Evolutionary conservation across 75 land plant species (phyloP), one percentile per base, ranked within the genome.

Genomic region (Cunninghamia lanceolata): DNA sequence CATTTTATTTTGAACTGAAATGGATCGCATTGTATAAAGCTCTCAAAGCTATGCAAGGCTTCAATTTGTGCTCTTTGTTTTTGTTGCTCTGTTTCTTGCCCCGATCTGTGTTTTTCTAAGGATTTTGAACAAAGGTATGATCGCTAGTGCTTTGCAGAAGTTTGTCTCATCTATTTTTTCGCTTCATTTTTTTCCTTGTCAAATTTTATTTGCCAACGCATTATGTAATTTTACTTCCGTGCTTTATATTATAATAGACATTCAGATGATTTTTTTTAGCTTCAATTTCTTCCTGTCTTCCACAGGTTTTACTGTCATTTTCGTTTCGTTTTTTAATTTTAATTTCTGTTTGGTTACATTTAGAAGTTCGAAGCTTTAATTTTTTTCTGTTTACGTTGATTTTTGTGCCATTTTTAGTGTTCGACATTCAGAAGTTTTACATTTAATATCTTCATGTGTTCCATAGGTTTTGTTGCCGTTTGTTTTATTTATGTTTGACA

Each of bases 21-120:
- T 86, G 80, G 85, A 68, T 43, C 86, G 40, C 46, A 59, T n/a
- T 73, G n/a, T 83, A 80, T 53, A 40, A 85, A 90, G 56, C 88
- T 85, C 46, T 54, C 17, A 15, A 54, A 82, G 75, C 30, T 81
- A 15, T 84, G 50, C 17, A 8, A 4, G 38, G 63, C 43, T 68
- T 39, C 74, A 84, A 68, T 59, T 85, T 78, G 46, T 43, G 52
- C 34, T 39, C 45, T 13, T 70, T 13, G 40, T 25, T n/a, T 38
- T 82, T 53, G 84, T 25, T 46, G 4, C 32, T 76, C 21, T 53
- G 34, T 34, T 40, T 38, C 38, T 21, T 50, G 86, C 47, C n/a
- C 86, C 83, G 45, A 76, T 46, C 86, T 76, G 21, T 73, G 45
- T 21, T 5, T 25, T 54, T 34, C 70, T 21, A 25, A 19, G 85